Base-by-base conservation (phyloP, 163 green algal genomes). In the Volvox carteri region DNA sequence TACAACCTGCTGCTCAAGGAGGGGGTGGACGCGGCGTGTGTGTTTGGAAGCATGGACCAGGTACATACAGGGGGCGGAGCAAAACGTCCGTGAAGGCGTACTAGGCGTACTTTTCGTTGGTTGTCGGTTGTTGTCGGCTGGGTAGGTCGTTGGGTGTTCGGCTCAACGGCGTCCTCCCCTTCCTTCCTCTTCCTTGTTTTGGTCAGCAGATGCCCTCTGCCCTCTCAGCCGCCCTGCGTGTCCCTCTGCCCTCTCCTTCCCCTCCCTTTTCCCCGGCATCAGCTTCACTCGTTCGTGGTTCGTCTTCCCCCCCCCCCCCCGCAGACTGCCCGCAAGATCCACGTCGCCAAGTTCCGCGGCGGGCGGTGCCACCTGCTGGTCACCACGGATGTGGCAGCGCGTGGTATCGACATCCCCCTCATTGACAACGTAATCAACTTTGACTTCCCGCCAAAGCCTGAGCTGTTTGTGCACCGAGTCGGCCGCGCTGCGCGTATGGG, bases 361-460 rank as follows among this genome's bases (percentile, higher is more conserved):
- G 87, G 94, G 23, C 94, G 94, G 42, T 91, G 92, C 9, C 65
- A 91, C 58, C 75, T 98, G 68, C 93, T 99, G 48, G 92, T 99
- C 39, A 98, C 98, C 41, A 99, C 98, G 0, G 98, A 99, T 90
- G 98, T 99, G 30, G 98, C 98, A 60, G 98, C 98, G 23, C 94
- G 98, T 19, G 98, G 98, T 60, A 97, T 99, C 37, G 98, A 99
- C 95, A 98, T 99, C 65, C 98, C 98, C 0, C 93, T 98, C 44
- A 94, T 99, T 68, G 97, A 99, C 94, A 99, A 99, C 90, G 98
- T 99, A 46, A 91, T 99, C 80, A 98, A 98, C 88, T 97, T 96
- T 73, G 97, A 99, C 95, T 99, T 99, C 89, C 98, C 98, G 21
- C 81, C 96, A 78, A 98, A 98, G 79, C 95, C 97, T 35, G 98